Conservation (phyloP, 371 early-diverging fungal genomes). For the Apophysomyces trapeziformis region DNA sequence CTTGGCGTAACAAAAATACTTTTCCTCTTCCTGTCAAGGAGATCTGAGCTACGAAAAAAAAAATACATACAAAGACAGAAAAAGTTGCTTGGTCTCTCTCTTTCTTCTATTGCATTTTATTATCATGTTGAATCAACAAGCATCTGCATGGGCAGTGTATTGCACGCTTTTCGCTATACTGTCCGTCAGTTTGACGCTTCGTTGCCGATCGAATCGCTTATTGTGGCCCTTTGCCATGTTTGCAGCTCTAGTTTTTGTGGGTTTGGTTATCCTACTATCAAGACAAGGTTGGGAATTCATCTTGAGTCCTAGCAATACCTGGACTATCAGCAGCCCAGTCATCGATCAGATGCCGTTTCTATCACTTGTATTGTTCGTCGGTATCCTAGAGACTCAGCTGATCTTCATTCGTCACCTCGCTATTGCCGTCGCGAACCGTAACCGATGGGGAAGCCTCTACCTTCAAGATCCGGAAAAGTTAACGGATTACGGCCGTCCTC, state of each 20-base stretch:
- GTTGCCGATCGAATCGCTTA: slow-evolving; percentile 28
- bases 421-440: slow-evolving; percentile 23
- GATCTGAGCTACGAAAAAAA: no score
- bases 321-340: slow-evolving; percentile 25
- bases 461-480: slow-evolving; percentile 3
- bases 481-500: not conserved
- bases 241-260: slow-evolving; percentile 12
- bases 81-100: not conserved
- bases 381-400: slow-evolving; percentile 30
- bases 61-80: no score
- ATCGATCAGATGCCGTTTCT: slow-evolving; percentile 29
- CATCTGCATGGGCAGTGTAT: slow-evolving; percentile 38
- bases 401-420: slow-evolving; percentile 28
- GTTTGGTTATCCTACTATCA: slow-evolving; percentile 16
- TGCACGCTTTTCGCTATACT: slow-evolving; percentile 25
- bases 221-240: slow-evolving; percentile 35
- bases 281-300: slow-evolving; percentile 14
- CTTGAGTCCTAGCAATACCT: slow-evolving; percentile 6
- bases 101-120: slow-evolving; percentile 8
- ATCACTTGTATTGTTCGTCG: slow-evolving; percentile 33
- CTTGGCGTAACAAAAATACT: no score
- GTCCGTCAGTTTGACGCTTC: slow-evolving; percentile 16
- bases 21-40: no score
- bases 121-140: slow-evolving; percentile 33
- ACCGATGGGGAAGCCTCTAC: slow-evolving; percentile 29